Conservation (phyloP, 352 stramenopile species). For the Peronospora tabacina region DNA sequence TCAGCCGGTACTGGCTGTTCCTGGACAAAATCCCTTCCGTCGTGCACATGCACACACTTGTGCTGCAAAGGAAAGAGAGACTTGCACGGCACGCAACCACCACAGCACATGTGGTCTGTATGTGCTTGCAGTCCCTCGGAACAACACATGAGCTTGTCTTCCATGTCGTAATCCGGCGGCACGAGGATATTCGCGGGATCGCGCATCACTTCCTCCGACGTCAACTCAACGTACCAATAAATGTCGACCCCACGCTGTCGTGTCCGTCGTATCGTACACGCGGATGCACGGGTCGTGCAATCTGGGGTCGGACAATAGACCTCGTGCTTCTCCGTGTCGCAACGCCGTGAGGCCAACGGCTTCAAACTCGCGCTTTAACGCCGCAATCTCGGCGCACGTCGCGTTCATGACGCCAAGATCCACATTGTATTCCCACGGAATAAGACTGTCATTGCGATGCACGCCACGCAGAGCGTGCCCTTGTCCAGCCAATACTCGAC, state of each 20-base stretch:
- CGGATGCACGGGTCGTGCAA: constrained; percentile 73
- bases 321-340: constrained; percentile 73
- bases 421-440: constrained; percentile 77
- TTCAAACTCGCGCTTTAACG: constrained; percentile 56
- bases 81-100: constrained; percentile 51
- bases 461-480: constrained; percentile 62
- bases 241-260: constrained; percentile 70
- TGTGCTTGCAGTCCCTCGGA: constrained; percentile 56
- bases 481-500: constrained; percentile 84
- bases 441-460: constrained; percentile 59
- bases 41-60: constrained; percentile 36
- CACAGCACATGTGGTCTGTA: constrained; percentile 70
- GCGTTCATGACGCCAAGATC: constrained; percentile 75
- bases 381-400: constrained; percentile 59
- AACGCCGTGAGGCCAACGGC: constrained; percentile 56
- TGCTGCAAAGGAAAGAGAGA: constrained; percentile 57
- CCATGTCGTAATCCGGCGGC: constrained; percentile 48
- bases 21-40: constrained; percentile 40
- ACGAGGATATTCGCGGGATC: constrained; percentile 46
- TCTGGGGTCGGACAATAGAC: constrained; percentile 72
- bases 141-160: constrained; percentile 61
- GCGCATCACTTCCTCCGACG: constrained; percentile 32
- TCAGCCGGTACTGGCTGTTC: constrained; percentile 46
- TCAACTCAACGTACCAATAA: constrained; percentile 74
- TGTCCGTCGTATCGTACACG: constrained; percentile 55